These are phyloP conservation scores for Verticillium tricorpus DNA, from an alignment of 2,329 filamentous ascomycete species.

Conservation along the genomic window DNA sequence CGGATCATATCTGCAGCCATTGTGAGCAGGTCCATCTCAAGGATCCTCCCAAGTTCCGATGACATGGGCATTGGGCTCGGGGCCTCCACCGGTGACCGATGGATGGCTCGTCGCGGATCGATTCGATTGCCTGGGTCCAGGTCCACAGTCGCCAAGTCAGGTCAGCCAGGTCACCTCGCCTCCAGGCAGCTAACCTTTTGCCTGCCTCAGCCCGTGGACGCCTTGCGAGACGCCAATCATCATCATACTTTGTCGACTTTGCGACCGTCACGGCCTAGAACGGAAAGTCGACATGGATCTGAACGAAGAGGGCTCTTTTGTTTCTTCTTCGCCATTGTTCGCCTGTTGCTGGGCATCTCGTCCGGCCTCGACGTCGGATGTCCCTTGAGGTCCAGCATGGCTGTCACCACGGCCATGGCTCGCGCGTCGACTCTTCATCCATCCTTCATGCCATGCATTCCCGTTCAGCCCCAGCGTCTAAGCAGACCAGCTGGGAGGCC, in stretches of 20 bases:
- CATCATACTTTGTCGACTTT: not conserved
- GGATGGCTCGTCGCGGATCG: not conserved
- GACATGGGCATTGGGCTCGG: not conserved
- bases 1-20: not conserved
- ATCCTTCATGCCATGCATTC: not conserved
- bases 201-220: not conserved
- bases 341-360: not conserved
- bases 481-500: not conserved
- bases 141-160: not conserved
- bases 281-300: too few relatives aligned
- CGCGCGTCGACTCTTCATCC: not conserved
- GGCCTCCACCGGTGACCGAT: not conserved
- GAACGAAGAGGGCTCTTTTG: not conserved
- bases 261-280: not conserved
- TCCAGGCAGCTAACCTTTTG: not conserved
- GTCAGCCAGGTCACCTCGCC: not conserved
- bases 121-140: not conserved
- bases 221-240: not conserved
- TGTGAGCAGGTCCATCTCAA: not conserved
- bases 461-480: not conserved
- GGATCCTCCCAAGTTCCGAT: not conserved
- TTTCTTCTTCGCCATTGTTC: not conserved
- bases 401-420: not conserved
- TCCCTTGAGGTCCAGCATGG: not conserved
- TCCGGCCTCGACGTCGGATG: not conserved